Conservation (phyloP, 306 rosid species). For the Geum urbanum region DNA sequence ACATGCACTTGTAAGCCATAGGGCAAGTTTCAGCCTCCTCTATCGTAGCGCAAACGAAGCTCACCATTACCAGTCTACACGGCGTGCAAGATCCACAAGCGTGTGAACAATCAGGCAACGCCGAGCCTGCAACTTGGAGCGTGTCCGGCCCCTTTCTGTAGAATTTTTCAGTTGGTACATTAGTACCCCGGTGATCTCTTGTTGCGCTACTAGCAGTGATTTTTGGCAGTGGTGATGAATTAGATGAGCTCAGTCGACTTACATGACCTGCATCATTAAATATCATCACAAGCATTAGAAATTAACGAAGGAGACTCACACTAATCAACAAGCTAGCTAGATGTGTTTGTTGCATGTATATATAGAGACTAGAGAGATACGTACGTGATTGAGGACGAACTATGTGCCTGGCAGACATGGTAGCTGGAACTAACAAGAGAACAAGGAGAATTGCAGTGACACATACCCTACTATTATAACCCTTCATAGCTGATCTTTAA, state of each 20-base stretch:
- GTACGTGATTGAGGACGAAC: constrained; percentile 38
- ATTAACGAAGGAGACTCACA: no score
- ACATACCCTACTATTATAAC: background rate
- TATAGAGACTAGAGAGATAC: background rate
- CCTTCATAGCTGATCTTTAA: constrained; percentile 31
- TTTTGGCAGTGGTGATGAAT: background rate
- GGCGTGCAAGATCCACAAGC: constrained; percentile 85
- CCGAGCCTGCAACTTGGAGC: constrained; percentile 63
- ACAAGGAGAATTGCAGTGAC: constrained; percentile 23
- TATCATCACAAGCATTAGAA: no score
- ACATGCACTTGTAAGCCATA: constrained; percentile 92
- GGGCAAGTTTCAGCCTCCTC: constrained; percentile 87
- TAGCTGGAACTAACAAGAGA: constrained; percentile 35
- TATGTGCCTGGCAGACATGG: constrained; percentile 50
- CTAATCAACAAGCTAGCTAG: no score
- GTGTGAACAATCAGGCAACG: constrained; percentile 77
- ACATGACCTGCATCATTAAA: background rate
- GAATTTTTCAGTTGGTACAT: background rate
- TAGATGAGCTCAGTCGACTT: background rate
- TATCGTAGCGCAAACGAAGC: constrained; percentile 63
- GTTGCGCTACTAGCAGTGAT: background rate
- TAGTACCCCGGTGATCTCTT: background rate
- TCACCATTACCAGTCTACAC: constrained; percentile 68
- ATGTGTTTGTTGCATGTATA: no score
- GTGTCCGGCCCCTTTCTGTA: constrained; percentile 33